Conservation (phyloP, 345 rosid genomes). For the Clausena lansium region DNA sequence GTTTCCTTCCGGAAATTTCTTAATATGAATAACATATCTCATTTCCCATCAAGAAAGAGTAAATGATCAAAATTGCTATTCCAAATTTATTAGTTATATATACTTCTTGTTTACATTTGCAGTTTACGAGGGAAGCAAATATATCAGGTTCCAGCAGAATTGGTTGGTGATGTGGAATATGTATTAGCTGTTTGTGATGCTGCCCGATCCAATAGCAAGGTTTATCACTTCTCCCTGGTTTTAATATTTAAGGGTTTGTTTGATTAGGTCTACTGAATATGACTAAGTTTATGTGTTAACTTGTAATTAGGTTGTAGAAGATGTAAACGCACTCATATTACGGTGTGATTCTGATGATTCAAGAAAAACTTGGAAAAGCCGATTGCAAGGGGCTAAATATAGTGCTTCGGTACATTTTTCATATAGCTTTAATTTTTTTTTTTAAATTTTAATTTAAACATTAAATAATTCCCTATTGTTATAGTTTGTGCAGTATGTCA, state of each 20-base stretch:
- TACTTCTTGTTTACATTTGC: slow-evolving; percentile 22
- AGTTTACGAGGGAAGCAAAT: slow-evolving; percentile 89
- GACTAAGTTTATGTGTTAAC: slow-evolving; percentile 13
- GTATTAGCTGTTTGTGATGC: slow-evolving; percentile 75
- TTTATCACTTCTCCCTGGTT: slow-evolving; percentile 21
- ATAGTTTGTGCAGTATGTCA: background rate
- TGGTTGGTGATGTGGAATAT: slow-evolving; percentile 66
- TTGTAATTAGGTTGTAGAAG: slow-evolving; percentile 70
- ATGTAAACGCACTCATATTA: slow-evolving; percentile 68
- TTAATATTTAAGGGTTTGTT: slow-evolving; percentile 9
- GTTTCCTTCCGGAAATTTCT: background rate
- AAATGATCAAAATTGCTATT: background rate
- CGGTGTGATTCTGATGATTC: slow-evolving; percentile 72
- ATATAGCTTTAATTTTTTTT: slow-evolving; percentile 8
- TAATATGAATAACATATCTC: background rate
- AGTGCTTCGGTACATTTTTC: slow-evolving; percentile 66
- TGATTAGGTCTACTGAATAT: slow-evolving; percentile 12
- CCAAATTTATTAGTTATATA: slow-evolving; percentile 4
- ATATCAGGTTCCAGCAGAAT: slow-evolving; percentile 63
- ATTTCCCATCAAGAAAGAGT: background rate
- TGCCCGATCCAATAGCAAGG: slow-evolving; percentile 60
- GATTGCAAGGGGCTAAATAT: slow-evolving; percentile 86
- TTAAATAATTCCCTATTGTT: background rate
- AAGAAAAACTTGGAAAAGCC: slow-evolving; percentile 73
- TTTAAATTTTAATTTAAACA: background rate